A percentile compares a stretch with the other conserved stretches of the same genome.
Evolutionary conservation across 192 early-diverging fungal genomes (phyloP).

Genomic region (Chytriomyces sp.): DNA sequence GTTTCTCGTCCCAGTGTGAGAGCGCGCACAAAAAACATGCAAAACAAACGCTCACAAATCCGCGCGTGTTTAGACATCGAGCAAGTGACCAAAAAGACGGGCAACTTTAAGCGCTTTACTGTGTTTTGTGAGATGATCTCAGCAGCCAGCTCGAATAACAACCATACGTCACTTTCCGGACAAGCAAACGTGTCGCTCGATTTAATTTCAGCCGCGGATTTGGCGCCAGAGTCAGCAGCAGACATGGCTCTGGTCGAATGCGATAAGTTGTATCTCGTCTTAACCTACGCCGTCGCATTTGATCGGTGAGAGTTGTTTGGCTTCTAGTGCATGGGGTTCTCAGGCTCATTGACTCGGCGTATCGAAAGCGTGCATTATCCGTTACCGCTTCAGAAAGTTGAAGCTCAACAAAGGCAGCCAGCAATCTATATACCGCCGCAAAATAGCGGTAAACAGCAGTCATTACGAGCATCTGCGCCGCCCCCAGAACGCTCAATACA

Average conservation of each 20-base stretch:
- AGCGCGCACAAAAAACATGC: not conserved
- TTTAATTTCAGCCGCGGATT: constrained; percentile 43
- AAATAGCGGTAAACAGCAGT: not conserved
- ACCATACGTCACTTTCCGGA: not conserved
- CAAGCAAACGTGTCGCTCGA: constrained; percentile 40
- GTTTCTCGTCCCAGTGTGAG: constrained; percentile 11
- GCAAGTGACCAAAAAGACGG: constrained; percentile 60
- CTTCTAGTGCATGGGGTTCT: not conserved
- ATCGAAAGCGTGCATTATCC: constrained; percentile 59
- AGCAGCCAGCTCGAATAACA: constrained; percentile 28
- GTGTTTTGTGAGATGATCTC: constrained; percentile 60
- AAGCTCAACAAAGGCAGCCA: not conserved
- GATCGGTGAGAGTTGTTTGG: constrained; percentile 44
- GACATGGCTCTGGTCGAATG: not conserved
- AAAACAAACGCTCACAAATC: not conserved
- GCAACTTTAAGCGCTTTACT: constrained; percentile 60
- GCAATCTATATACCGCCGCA: not conserved
- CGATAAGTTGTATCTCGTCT: constrained; percentile 49
- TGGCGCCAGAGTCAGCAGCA: constrained; percentile 5
- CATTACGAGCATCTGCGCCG: constrained; percentile 10
- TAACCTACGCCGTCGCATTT: constrained; percentile 58
- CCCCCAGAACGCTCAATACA: constrained; percentile 7
- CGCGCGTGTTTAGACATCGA: constrained; percentile 50
- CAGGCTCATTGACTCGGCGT: not conserved
- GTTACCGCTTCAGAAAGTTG: constrained; percentile 43